Conservation (phyloP, 2,329 filamentous ascomycete genomes). For the Cladophialophora psammophila region DNA sequence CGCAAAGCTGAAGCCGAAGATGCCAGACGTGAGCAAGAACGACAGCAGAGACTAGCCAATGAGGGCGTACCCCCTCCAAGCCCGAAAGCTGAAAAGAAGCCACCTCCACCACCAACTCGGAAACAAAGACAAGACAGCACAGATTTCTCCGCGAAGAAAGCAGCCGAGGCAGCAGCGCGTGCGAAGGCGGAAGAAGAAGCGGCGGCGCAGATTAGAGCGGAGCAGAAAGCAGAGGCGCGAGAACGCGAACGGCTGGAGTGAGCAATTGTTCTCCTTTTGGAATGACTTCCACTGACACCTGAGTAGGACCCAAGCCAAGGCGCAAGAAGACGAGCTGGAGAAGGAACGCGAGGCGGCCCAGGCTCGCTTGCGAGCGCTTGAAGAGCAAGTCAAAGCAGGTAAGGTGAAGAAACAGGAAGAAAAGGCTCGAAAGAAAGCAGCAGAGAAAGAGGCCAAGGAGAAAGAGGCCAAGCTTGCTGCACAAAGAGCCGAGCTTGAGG, state of each 20-base stretch:
- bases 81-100: conserved; percentile 63
- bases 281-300: conserved; percentile 41
- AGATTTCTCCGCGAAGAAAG: conserved; percentile 64
- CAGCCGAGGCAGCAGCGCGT: conserved; percentile 59
- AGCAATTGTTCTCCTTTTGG: conserved; percentile 52
- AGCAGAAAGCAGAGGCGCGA: conserved; percentile 77
- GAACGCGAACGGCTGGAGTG: conserved; percentile 83
- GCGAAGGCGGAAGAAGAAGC: conserved; percentile 74
- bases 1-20: conserved; percentile 94
- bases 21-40: conserved; percentile 82
- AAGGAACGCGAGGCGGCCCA: conserved; percentile 81
- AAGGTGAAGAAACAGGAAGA: conserved; percentile 97
- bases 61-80: conserved; percentile 69
- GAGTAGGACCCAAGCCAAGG: conserved; percentile 72
- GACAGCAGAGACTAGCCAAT: conserved; percentile 80
- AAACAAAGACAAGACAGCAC: conserved; percentile 68
- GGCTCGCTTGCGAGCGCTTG: conserved; percentile 83
- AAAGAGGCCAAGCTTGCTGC: conserved; percentile 84
- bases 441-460: conserved; percentile 83
- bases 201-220: conserved; percentile 67
- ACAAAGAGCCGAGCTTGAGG: conserved; percentile 89
- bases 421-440: conserved; percentile 89
- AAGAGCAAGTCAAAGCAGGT: conserved; percentile 91
- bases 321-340: conserved; percentile 80
- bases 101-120: conserved; percentile 77